phyloP scores from a whole-genome alignment of 495 filamentous ascomycete species.

The Hypoxylon fuscum region DNA sequence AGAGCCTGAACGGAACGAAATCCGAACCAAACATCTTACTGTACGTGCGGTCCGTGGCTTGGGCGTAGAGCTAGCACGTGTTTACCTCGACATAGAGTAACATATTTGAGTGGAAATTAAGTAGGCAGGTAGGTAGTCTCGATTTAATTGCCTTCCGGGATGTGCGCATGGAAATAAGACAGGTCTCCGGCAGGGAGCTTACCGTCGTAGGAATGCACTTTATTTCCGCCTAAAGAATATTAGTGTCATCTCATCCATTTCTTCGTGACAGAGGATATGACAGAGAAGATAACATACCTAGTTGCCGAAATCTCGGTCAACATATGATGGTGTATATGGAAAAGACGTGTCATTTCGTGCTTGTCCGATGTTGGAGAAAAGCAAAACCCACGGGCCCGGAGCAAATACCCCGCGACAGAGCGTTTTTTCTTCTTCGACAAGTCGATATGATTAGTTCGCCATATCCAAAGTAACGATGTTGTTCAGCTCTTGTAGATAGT shows the following conservation, averaged over 20 bases:
- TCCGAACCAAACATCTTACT: conserved; percentile 12
- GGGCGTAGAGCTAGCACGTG: conserved; percentile 1
- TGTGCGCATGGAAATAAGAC: no score
- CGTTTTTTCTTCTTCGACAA: not conserved
- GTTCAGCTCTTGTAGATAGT: not conserved
- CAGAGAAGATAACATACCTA: no score
- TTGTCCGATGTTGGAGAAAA: not conserved
- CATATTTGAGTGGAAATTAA: not conserved
- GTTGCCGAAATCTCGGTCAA: no score
- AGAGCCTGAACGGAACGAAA: not conserved
- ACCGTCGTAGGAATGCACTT: no score
- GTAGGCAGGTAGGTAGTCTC: not conserved
- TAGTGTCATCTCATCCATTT: no score
- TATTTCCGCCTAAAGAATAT: no score
- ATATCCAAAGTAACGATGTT: conserved; percentile 1
- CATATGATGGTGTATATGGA: no score
- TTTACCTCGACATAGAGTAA: not conserved
- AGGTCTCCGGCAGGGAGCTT: no score
- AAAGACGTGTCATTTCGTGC: no score
- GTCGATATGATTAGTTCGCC: conserved; percentile 9
- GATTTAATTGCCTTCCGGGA: no score
- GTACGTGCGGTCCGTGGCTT: not conserved
- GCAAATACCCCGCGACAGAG: not conserved
- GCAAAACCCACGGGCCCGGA: not conserved
- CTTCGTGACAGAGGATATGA: no score